Conservation (phyloP, 2,329 filamentous ascomycete genomes). For the Calonectria pauciramosa region DNA sequence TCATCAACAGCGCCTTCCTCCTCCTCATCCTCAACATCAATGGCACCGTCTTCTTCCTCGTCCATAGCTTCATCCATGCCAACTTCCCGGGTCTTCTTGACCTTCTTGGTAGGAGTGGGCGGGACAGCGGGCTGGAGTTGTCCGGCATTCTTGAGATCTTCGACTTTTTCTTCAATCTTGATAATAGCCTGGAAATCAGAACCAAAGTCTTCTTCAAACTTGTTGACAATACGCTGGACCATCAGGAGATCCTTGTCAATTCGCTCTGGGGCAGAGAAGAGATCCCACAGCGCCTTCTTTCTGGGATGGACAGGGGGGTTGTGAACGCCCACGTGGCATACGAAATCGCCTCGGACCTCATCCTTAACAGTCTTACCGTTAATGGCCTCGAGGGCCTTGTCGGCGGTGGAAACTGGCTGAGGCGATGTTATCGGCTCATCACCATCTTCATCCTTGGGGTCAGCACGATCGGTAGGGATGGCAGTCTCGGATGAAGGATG, state of each 20-base stretch:
- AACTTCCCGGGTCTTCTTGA: conserved; percentile 72
- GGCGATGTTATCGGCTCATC: conserved; percentile 70
- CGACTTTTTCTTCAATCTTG: conserved; percentile 89
- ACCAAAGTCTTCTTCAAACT: conserved; percentile 87
- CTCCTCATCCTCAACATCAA: conserved; percentile 84
- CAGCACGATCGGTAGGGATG: conserved; percentile 77
- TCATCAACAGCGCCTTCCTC: conserved; percentile 84
- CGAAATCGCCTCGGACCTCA: conserved; percentile 93
- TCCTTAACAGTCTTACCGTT: conserved; percentile 99
- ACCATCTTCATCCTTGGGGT: conserved; percentile 78
- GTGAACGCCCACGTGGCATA: conserved; percentile 96
- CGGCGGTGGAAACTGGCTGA: conserved; percentile 72
- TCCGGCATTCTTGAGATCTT: conserved; percentile 82
- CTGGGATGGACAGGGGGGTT: conserved; percentile 87
- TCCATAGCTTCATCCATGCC: conserved; percentile 74
- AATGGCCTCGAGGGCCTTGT: conserved; percentile 92
- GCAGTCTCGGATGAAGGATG: conserved; percentile 81
- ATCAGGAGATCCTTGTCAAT: conserved; percentile 91
- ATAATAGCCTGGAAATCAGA: conserved; percentile 81
- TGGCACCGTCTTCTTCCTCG: conserved; percentile 75
- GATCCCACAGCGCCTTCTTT: conserved; percentile 96
- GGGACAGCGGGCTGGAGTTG: conserved; percentile 77
- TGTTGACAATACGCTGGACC: conserved; percentile 84
- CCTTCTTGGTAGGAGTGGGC: conserved; percentile 68
- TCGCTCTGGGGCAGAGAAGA: conserved; percentile 94